These are phyloP conservation scores for Agaricales sp. DNA, from an alignment of 1,284 basidiomycete genomes.

Conservation along the genomic window DNA sequence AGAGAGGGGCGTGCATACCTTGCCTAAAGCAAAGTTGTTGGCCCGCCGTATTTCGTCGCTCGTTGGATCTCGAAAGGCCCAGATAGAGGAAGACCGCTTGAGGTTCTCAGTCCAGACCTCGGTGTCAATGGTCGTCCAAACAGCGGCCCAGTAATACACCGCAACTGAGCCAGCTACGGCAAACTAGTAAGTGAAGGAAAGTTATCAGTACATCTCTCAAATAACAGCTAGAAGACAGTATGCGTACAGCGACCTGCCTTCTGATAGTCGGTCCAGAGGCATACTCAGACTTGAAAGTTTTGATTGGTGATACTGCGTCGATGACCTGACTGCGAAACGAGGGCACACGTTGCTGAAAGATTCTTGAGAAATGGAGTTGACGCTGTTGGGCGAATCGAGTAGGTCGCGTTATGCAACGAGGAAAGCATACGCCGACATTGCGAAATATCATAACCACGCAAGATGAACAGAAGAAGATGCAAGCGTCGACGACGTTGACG, in stretches of 20 bases:
- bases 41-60: constrained; percentile 1
- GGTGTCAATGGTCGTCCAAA: constrained; percentile 1
- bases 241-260: constrained; percentile 1
- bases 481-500: background rate
- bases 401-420: background rate
- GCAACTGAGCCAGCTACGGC: background rate
- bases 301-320: background rate
- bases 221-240: no score
- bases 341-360: background rate
- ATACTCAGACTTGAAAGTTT: background rate
- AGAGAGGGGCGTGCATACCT: constrained; percentile 1
- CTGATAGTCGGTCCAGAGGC: constrained; percentile 2
- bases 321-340: constrained; percentile 1
- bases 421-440: background rate
- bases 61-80: background rate
- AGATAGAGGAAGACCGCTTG: background rate
- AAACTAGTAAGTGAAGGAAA: background rate
- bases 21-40: background rate
- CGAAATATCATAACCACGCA: background rate
- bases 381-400: background rate
- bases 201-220: background rate
- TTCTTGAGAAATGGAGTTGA: background rate
- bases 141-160: background rate
- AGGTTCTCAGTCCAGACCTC: background rate
- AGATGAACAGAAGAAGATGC: background rate